phyloP scores from a whole-genome alignment of 176 grass and related monocot species.

The Avena atlantica region DNA sequence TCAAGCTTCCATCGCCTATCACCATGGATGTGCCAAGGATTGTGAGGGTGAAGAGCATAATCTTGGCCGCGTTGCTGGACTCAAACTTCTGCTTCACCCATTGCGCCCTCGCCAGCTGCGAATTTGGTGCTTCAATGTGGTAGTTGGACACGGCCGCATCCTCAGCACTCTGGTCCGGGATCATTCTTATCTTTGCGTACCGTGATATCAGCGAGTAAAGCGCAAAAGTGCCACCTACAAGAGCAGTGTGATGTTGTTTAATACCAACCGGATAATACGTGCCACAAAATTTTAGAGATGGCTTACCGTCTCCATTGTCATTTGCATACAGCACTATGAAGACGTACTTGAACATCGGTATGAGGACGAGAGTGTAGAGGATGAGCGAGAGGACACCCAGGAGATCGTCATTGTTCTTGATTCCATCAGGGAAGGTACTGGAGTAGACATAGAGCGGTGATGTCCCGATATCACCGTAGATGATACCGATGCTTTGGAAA shows the following conservation, averaged over 20 bases:
- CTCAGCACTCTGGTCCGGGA: constrained; percentile 75
- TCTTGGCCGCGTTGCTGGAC: constrained; percentile 52
- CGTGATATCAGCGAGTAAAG: constrained; percentile 74
- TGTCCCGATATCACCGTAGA: constrained; percentile 85
- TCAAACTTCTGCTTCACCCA: constrained; percentile 62
- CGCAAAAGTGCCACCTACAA: constrained; percentile 73
- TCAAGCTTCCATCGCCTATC: constrained; percentile 73
- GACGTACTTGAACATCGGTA: constrained; percentile 77
- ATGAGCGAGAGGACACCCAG: constrained; percentile 73
- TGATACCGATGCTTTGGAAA: constrained; percentile 74
- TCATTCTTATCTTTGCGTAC: constrained; percentile 59
- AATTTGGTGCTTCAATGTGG: constrained; percentile 39
- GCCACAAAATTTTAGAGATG: neutral
- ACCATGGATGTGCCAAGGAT: constrained; percentile 89
- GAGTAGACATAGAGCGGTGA: constrained; percentile 71
- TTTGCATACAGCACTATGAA: constrained; percentile 76
- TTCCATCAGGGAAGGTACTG: constrained; percentile 67
- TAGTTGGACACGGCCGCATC: constrained; percentile 65
- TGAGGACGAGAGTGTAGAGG: constrained; percentile 64
- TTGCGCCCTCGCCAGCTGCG: constrained; percentile 48
- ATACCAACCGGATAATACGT: neutral
- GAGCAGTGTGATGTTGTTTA: neutral
- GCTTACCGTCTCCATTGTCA: constrained; percentile 75
- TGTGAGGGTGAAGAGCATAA: constrained; percentile 58
- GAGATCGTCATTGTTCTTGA: constrained; percentile 56